Conservation (phyloP, 306 rosid genomes). For the Hylodesmum podocarpum region DNA sequence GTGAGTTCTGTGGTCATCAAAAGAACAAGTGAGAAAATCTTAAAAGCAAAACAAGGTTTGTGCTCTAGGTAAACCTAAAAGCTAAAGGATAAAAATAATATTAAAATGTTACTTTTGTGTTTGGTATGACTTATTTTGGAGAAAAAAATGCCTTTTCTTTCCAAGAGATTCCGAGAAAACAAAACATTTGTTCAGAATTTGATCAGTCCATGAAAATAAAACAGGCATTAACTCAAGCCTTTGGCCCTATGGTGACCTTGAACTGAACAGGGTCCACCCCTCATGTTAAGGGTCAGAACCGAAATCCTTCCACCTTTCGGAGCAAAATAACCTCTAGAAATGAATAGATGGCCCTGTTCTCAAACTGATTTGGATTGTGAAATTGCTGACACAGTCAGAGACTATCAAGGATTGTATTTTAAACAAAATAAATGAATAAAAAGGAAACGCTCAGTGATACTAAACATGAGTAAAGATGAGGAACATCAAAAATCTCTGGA, state of each 20-base stretch:
- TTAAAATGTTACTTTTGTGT: neutral
- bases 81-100: neutral
- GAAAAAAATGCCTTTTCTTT: too few species aligned
- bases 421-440: neutral
- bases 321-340: neutral
- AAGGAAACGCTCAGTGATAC: neutral
- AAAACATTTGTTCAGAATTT: neutral
- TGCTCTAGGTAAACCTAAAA: neutral
- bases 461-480: neutral
- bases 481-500: neutral
- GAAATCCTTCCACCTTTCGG: neutral
- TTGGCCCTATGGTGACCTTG: neutral
- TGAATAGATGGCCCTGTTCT: neutral
- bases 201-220: neutral
- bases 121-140: neutral
- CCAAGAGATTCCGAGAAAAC: neutral
- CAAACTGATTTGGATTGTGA: neutral
- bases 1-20: slow-evolving; percentile 62
- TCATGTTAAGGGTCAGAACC: neutral
- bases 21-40: neutral
- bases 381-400: neutral
- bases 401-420: neutral
- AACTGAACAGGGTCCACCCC: neutral
- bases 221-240: neutral
- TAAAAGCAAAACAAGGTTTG: neutral